A percentile compares a stretch with the other conserved stretches of the same genome.
phyloP scores from a whole-genome alignment of 768 basidiomycete species.

The Daedaleopsis nitida region DNA sequence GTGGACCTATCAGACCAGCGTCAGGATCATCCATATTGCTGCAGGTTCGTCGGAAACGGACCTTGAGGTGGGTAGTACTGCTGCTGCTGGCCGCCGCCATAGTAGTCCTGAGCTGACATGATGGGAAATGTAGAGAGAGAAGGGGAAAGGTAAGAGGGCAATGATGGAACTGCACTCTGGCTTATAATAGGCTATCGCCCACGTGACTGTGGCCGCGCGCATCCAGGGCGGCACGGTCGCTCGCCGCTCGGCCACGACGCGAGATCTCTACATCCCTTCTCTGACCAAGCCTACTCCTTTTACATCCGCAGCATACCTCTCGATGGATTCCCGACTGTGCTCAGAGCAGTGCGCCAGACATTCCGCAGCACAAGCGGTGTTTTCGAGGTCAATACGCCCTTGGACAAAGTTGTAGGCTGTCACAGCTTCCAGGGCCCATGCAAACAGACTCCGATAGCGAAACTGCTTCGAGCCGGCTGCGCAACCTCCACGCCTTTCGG shows the following conservation, averaged over 20 bases:
- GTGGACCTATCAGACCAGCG: constrained; percentile 40
- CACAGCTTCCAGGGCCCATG: constrained; percentile 1
- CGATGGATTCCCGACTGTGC: neutral
- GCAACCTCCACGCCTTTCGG: neutral
- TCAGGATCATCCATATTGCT: too few relatives aligned
- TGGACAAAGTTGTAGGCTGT: neutral
- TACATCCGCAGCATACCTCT: neutral
- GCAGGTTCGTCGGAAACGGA: constrained; percentile 24
- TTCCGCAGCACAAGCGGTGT: neutral
- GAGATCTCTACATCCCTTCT: neutral
- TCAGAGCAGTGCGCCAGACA: neutral
- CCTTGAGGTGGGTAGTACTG: constrained; percentile 60
- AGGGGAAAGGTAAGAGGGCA: neutral
- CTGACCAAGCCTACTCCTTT: neutral
- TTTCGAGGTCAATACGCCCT: neutral
- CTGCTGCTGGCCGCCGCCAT: constrained; percentile 49
- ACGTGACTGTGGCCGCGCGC: neutral
- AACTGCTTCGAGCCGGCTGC: neutral
- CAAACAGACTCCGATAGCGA: neutral
- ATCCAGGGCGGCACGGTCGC: neutral
- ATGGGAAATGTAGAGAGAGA: constrained; percentile 13
- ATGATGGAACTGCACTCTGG: neutral
- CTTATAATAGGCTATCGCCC: constrained; percentile 1
- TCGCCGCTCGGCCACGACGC: neutral
- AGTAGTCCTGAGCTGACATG: constrained; percentile 76